These are phyloP conservation scores for Aureobasidium sp. DNA, from an alignment of 2,329 filamentous ascomycete genomes.

Conservation along the genomic window DNA sequence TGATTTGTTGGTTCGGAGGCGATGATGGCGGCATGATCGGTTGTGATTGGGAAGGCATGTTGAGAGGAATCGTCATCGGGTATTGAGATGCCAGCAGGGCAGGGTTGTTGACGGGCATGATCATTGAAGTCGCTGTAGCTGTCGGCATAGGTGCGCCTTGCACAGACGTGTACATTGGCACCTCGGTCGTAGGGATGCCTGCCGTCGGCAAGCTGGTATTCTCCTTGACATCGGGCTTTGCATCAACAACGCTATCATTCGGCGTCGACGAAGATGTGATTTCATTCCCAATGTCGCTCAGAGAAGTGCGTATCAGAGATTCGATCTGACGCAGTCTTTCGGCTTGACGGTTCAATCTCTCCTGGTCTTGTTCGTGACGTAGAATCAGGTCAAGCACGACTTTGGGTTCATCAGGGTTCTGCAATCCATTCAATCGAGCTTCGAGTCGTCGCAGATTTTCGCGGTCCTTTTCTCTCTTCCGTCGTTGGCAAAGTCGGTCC, in stretches of 20 bases:
- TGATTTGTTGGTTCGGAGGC: neutral
- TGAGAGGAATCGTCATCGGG: neutral
- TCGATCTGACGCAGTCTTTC: constrained; percentile 13
- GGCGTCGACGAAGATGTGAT: neutral
- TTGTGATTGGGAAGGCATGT: neutral
- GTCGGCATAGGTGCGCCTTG: neutral
- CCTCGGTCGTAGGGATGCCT: neutral
- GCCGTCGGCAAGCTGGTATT: neutral
- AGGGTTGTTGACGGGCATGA: neutral
- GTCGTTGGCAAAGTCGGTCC: constrained; percentile 12
- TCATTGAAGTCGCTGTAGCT: neutral
- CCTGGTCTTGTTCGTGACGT: constrained; percentile 14
- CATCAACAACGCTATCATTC: neutral
- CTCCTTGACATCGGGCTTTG: neutral
- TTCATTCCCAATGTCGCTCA: constrained; percentile 1
- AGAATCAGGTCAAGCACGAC: constrained; percentile 11
- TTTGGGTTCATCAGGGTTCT: constrained; percentile 11
- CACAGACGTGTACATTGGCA: neutral
- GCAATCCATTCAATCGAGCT: constrained; percentile 12
- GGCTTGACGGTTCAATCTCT: constrained; percentile 4
- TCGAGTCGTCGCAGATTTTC: constrained; percentile 14
- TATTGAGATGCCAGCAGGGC: constrained; percentile 8
- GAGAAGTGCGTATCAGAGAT: neutral
- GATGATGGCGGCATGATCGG: neutral
- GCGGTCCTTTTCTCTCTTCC: constrained; percentile 15